Conservation (phyloP, 1,284 basidiomycete genomes). For the Spongiforma sp. region DNA sequence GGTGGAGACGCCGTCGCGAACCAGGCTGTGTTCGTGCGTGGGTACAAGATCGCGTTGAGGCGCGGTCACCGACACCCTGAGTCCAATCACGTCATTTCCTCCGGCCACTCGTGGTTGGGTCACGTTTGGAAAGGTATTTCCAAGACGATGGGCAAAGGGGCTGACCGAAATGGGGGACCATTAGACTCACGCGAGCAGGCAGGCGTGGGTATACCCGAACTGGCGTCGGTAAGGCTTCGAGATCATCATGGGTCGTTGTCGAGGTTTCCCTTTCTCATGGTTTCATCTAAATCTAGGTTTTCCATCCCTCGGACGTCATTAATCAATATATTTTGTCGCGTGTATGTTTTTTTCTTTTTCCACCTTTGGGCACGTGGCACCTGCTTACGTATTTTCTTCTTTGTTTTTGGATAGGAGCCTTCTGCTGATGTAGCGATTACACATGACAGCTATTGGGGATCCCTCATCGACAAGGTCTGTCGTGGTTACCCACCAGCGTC, state of each 20-base stretch:
- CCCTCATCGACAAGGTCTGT: slow-evolving; percentile 22
- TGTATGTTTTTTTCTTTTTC: slow-evolving; percentile 9
- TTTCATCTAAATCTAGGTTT: slow-evolving; percentile 18
- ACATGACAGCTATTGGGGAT: slow-evolving; percentile 27
- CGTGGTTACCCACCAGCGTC: neutral
- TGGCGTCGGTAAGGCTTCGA: slow-evolving; percentile 21
- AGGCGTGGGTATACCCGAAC: slow-evolving; percentile 20
- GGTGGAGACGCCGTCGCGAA: slow-evolving; percentile 18
- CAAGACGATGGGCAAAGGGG: slow-evolving; percentile 10
- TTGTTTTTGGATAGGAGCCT: slow-evolving; percentile 33
- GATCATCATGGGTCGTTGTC: no score
- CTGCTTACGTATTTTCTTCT: neutral
- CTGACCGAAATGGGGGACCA: neutral
- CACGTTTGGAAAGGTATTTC: slow-evolving; percentile 26
- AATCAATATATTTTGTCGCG: slow-evolving; percentile 27
- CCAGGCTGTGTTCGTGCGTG: slow-evolving; percentile 31
- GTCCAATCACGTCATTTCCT: neutral
- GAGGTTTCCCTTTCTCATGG: no score
- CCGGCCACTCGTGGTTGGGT: slow-evolving; percentile 24
- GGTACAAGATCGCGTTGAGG: slow-evolving; percentile 34
- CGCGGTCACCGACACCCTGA: no score
- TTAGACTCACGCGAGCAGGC: neutral
- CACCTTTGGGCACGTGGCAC: no score
- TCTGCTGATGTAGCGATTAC: slow-evolving; percentile 30
- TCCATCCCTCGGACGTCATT: slow-evolving; percentile 30